Evolutionary conservation across 2,329 filamentous ascomycete genomes (phyloP), one percentile per base, ranked within the genome.

Genomic region (Stemphylium lycopersici): DNA sequence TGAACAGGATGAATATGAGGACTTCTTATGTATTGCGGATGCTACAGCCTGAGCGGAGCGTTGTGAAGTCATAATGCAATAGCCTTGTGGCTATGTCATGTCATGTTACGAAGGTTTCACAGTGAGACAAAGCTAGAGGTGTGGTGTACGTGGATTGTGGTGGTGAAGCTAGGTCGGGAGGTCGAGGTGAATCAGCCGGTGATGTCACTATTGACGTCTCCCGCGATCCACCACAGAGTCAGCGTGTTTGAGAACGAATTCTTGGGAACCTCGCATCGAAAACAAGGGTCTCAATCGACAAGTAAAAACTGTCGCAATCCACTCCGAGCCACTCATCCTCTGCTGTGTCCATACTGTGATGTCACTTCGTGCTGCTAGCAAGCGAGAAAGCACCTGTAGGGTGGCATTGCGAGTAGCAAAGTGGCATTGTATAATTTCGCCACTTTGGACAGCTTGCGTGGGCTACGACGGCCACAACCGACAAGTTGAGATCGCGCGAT

Each of bases 121-220:
- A 67, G 60, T 65, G 62, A 60, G 50, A 61, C 60, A 64, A 58
- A 53, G 48, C 7, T 22, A 50, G 52, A 55, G 52, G 50, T 49
- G 20, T 36, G 34, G 37, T 40, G 18, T 11, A 43, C 26, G 47
- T 49, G 54, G 51, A 51, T 42, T 48, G 53, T 44, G 52, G 37
- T 63, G 45, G 52, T 64, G 56, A 55, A 63, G 41, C 26, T 29
- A 8, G 26, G 11, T 29, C 10, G 8, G 6, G 7, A 11, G 26
- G 10, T 29, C 26, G 26, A 29, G 31, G 61, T 66, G 61, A 63
- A 62, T 61, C 56, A 36, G 53, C 36, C 38, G 6, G 13, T 40
- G 48, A 48, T 42, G 42, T 37, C 22, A 13, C 12, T 11, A 26
- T 52, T 40, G 20, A 48, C 15, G 32, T 20, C 24, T 18, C 38